phyloP scores from a whole-genome alignment of 805 yeast genomes.

The Lachancea dasiensis region DNA sequence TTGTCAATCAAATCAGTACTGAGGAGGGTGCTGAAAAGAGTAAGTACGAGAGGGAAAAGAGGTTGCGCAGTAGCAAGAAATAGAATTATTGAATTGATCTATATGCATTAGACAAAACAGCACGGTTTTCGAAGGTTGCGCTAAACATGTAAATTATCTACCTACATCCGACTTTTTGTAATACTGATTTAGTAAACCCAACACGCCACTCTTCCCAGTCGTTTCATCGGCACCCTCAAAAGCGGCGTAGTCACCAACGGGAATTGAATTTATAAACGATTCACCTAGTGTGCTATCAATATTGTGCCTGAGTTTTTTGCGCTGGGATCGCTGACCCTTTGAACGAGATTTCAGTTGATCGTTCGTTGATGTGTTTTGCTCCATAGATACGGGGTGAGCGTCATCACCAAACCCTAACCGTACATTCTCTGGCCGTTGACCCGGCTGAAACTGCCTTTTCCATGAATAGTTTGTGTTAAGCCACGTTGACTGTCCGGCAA shows the following conservation, averaged over 20 bases:
- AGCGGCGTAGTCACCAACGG: conserved; percentile 14
- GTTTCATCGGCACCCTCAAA: conserved; percentile 8
- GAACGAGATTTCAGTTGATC: neutral
- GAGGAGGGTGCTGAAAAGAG: conserved; percentile 95
- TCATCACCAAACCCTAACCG: neutral
- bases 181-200: conserved; percentile 75
- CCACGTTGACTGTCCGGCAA: conserved; percentile 2
- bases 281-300: conserved; percentile 34
- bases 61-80: conserved; percentile 46
- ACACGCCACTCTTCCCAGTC: conserved; percentile 44
- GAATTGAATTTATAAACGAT: conserved; percentile 37
- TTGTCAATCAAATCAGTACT: conserved; percentile 81
- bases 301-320: neutral
- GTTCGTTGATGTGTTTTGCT: neutral
- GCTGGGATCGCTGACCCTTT: neutral
- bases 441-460: conserved; percentile 32
- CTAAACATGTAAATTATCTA: conserved; percentile 9
- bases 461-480: conserved; percentile 27
- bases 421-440: conserved; percentile 17
- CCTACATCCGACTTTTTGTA: conserved; percentile 44
- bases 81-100: too few species aligned
- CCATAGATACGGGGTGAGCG: neutral
- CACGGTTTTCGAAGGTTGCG: too few species aligned
- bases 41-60: conserved; percentile 82
- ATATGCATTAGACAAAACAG: too few species aligned